Conservation (phyloP, 2,329 filamentous ascomycete genomes). For the Lachnum nothofagi region DNA sequence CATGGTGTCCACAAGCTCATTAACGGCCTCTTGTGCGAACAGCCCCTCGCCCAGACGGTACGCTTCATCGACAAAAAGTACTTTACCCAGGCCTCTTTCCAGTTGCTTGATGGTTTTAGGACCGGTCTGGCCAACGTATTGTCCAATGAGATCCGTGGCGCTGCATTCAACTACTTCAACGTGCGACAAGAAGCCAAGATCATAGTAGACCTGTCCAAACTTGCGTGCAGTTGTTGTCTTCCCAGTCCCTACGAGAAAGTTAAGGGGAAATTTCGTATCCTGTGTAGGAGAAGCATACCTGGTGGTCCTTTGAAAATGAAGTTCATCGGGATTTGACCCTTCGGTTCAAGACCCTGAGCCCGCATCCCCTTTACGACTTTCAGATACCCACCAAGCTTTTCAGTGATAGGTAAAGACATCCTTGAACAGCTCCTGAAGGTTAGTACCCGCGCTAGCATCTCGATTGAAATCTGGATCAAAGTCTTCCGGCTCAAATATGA, state of each 20-base stretch:
- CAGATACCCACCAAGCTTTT: conserved; percentile 45
- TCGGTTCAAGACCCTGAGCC: conserved; percentile 43
- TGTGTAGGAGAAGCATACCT: conserved; percentile 63
- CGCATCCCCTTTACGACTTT: conserved; percentile 42
- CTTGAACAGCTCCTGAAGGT: conserved; percentile 43
- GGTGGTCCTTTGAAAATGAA: conserved; percentile 53
- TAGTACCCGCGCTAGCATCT: conserved; percentile 35
- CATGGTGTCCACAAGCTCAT: conserved; percentile 58
- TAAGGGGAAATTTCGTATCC: background rate
- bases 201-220: conserved; percentile 71
- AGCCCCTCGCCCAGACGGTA: conserved; percentile 47
- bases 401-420: conserved; percentile 45
- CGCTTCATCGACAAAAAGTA: conserved; percentile 56
- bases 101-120: conserved; percentile 58
- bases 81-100: conserved; percentile 48
- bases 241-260: conserved; percentile 49
- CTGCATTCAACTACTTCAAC: conserved; percentile 62
- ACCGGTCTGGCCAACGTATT: conserved; percentile 65
- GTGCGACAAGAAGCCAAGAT: conserved; percentile 62
- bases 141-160: conserved; percentile 61
- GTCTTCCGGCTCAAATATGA: conserved; percentile 36
- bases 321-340: conserved; percentile 49
- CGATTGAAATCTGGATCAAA: conserved; percentile 51
- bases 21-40: conserved; percentile 60
- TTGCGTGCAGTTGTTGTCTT: conserved; percentile 70